Conservation (phyloP, 495 filamentous ascomycete genomes). For the Xylaria palmicola region DNA sequence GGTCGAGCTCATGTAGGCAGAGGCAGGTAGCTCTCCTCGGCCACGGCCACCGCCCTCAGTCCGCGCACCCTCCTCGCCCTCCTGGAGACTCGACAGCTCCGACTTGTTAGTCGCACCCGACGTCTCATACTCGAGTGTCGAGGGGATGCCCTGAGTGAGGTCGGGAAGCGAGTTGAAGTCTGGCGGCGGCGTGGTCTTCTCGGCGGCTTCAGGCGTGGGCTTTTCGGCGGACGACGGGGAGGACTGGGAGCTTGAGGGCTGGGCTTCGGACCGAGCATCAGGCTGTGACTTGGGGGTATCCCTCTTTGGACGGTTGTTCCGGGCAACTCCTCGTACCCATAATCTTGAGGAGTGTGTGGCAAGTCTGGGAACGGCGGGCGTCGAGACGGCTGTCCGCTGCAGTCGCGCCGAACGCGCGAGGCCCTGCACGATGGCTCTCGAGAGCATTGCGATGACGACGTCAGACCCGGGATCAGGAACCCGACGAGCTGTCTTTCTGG, state of each 20-base stretch:
- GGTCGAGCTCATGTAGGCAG: constrained; percentile 84
- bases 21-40: constrained; percentile 68
- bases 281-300: constrained; percentile 6
- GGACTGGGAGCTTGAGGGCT: constrained; percentile 18
- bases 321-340: constrained; percentile 45
- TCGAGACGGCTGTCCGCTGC: constrained; percentile 25
- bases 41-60: constrained; percentile 48
- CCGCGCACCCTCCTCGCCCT: constrained; percentile 50
- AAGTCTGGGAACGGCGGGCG: constrained; percentile 17
- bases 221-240: constrained; percentile 20
- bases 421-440: constrained; percentile 41
- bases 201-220: constrained; percentile 15
- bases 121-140: constrained; percentile 74
- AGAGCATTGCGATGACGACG: constrained; percentile 37
- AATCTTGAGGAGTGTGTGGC: constrained; percentile 22
- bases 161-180: constrained; percentile 70
- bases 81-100: constrained; percentile 58
- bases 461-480: constrained; percentile 7
- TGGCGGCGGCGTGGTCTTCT: constrained; percentile 21
- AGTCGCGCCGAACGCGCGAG: constrained; percentile 38
- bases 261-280: background rate
- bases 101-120: constrained; percentile 47
- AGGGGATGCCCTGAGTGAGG: constrained; percentile 87
- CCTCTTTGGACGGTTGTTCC: constrained; percentile 28
- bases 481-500: background rate